Conservation (phyloP, 495 filamentous ascomycete species). For the Neurospora discreta region DNA sequence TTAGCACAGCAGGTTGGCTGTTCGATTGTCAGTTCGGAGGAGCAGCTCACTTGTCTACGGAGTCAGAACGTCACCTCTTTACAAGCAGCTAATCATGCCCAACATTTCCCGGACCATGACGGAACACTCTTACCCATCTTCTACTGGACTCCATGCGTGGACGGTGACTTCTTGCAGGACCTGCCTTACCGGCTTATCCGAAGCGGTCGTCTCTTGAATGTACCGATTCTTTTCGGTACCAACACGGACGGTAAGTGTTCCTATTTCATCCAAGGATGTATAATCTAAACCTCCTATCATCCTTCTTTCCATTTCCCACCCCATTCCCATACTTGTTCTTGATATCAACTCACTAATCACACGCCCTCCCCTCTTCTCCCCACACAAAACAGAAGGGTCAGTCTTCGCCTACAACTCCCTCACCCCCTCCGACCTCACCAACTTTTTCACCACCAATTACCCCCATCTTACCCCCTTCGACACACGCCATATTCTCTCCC, state of each 20-base stretch:
- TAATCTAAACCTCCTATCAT: too few relatives aligned
- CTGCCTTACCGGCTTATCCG: conserved; percentile 20
- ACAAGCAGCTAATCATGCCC: conserved; percentile 40
- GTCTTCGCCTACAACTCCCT: conserved; percentile 37
- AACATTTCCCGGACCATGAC: conserved; percentile 31
- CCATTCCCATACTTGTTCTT: not conserved
- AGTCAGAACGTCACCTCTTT: conserved; percentile 33
- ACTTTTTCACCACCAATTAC: conserved; percentile 38
- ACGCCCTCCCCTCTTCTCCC: not conserved
- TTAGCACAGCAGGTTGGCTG: conserved; percentile 22
- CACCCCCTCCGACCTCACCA: conserved; percentile 30
- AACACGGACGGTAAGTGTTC: conserved; percentile 27
- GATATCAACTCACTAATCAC: not conserved
- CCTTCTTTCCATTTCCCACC: too few relatives aligned
- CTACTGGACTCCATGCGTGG: conserved; percentile 49
- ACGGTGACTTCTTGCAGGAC: conserved; percentile 44
- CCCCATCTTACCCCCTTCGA: conserved; percentile 36
- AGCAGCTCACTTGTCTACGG: conserved; percentile 41
- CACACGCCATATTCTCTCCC: conserved; percentile 24
- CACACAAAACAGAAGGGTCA: conserved; percentile 29
- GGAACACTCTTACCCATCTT: conserved; percentile 38
- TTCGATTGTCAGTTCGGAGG: not conserved
- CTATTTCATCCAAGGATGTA: not conserved
- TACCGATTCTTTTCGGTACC: conserved; percentile 30
- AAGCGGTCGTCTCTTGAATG: conserved; percentile 16